These are phyloP conservation scores for Candida rishiriensis DNA, from an alignment of 805 yeast species.

Conservation along the genomic window DNA sequence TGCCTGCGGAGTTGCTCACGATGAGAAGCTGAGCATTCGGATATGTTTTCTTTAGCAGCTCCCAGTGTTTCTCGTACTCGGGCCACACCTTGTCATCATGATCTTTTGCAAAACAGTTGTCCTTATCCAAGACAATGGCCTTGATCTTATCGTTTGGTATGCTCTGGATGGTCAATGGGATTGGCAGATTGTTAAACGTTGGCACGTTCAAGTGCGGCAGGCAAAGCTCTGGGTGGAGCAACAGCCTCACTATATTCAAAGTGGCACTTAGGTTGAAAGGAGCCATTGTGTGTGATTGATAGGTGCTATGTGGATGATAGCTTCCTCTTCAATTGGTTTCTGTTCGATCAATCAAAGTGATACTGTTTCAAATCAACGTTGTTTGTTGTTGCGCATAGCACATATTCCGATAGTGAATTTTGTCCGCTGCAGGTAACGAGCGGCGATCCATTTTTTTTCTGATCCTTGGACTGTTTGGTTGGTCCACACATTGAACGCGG, in stretches of 20 bases:
- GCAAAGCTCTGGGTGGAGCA: slow-evolving; percentile 62
- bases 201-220: slow-evolving; percentile 69
- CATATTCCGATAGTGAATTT: too few species aligned
- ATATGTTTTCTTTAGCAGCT: slow-evolving; percentile 44
- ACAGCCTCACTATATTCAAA: slow-evolving; percentile 55
- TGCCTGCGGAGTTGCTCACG: slow-evolving; percentile 93
- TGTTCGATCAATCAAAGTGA: too few species aligned
- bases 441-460: too few species aligned
- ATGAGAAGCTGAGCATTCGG: slow-evolving; percentile 65
- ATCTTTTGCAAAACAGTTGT: slow-evolving; percentile 88
- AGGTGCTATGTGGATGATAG: too few species aligned
- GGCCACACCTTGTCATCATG: slow-evolving; percentile 80
- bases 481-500: too few species aligned
- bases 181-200: slow-evolving; percentile 27
- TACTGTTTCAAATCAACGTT: too few species aligned
- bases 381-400: too few species aligned
- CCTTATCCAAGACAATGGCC: slow-evolving; percentile 87
- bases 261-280: slow-evolving; percentile 67
- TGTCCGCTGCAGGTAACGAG: too few species aligned
- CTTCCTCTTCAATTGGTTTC: too few species aligned
- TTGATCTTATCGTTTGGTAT: slow-evolving; percentile 39
- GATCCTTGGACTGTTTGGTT: too few species aligned
- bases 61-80: slow-evolving; percentile 57
- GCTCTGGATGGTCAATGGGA: slow-evolving; percentile 20
- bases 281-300: slow-evolving; percentile 26